Evolutionary conservation across 2,329 filamentous ascomycete species (phyloP), one percentile per base, ranked within the genome.

Genomic region (Rugonectria rugulosa): DNA sequence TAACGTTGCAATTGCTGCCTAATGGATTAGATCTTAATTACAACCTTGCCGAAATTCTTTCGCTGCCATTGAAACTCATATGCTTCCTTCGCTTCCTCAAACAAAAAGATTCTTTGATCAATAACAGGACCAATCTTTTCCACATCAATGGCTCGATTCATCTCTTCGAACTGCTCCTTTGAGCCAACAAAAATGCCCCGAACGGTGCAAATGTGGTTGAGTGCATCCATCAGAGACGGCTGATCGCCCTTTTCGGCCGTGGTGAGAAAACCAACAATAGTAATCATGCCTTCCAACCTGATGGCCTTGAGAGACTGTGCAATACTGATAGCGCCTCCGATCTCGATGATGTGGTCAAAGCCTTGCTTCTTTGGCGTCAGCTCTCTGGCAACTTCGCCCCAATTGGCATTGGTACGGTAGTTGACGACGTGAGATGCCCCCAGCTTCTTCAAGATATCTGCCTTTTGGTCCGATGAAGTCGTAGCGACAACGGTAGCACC

Each of bases 401-500:
- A 86, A 62, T 79, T 76, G 0, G 71, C 55, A 32, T 78, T 78
- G 29, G 79, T 74, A 47, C 74, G 74, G 73, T 87, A 86, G 74
- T 86, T 85, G 67, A 86, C 75, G 45, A 86, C 75, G 60, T 85
- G 77, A 60, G 82, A 77, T 1, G 81, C 83, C 29, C 83, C 83
- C 8, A 82, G 71, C 59, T 76, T 72, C 69, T 80, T 81, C 12
- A 86, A 73, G 23, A 68, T 67, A 23, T 79, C 74, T 4, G 71
- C 78, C 68, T 87, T 87, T 3, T 72, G 71, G 0, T 70, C 64
- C 0, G 78, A 80, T 2, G 79, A 83, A 0, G 83, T 86, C 0
- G 83, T 86, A 0, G 83, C 80, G 50, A 87, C 83, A 45, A 87
- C 82, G 6, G 69, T 77, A 0, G 83, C 84, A 23, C 82, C 83